Conservation (phyloP, 768 basidiomycete genomes). For the Termitomyces sp. region DNA sequence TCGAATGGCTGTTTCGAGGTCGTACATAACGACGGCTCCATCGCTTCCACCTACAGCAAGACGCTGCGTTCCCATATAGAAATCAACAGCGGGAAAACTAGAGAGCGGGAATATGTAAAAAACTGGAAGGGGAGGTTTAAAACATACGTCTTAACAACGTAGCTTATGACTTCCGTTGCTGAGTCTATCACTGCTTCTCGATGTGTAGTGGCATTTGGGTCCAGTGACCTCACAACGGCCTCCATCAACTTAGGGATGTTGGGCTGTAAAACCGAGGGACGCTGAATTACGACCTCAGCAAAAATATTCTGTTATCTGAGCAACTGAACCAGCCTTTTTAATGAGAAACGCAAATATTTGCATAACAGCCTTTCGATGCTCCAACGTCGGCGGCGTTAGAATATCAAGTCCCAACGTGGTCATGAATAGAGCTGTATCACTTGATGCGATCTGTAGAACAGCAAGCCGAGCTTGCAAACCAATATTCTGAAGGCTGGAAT, state of each 20-base stretch:
- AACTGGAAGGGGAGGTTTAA: not conserved
- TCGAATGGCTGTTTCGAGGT: slow-evolving; percentile 91
- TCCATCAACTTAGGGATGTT: slow-evolving; percentile 85
- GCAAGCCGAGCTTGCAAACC: slow-evolving; percentile 78
- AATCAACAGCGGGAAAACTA: slow-evolving; percentile 92
- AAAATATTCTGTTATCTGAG: not conserved
- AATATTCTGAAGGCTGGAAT: slow-evolving; percentile 64
- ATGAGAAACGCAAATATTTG: slow-evolving; percentile 92
- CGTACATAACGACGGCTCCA: slow-evolving; percentile 94
- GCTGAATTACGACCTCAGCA: slow-evolving; percentile 32
- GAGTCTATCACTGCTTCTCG: slow-evolving; percentile 85
- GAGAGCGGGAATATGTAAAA: not conserved
- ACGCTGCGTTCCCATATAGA: slow-evolving; percentile 81
- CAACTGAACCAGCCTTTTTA: slow-evolving; percentile 59
- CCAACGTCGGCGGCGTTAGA: slow-evolving; percentile 64
- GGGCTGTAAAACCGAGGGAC: slow-evolving; percentile 79
- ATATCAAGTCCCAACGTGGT: slow-evolving; percentile 90
- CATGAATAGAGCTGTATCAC: slow-evolving; percentile 89
- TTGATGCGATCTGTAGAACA: slow-evolving; percentile 77
- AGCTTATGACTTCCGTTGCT: slow-evolving; percentile 90
- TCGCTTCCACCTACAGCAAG: slow-evolving; percentile 92
- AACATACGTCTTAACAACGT: slow-evolving; percentile 86
- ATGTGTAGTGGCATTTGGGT: slow-evolving; percentile 75
- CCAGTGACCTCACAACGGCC: slow-evolving; percentile 93
- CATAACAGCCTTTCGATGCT: slow-evolving; percentile 83